phyloP scores from a whole-genome alignment of 2,329 filamentous ascomycete species.

The Apiospora aurea region DNA sequence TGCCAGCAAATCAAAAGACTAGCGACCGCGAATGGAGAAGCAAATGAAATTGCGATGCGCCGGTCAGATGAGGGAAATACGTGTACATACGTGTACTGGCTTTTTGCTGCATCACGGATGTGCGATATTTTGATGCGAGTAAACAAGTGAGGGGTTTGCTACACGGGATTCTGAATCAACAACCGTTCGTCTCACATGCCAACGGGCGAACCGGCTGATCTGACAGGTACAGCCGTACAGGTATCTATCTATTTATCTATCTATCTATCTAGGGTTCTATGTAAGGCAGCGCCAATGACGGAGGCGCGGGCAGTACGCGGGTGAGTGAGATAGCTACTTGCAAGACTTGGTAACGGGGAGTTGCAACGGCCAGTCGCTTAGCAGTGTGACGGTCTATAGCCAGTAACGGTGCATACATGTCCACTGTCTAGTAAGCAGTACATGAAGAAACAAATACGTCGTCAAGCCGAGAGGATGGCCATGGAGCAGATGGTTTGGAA shows the following conservation, averaged over 20 bases:
- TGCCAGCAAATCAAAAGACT: background rate
- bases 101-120: background rate
- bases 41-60: constrained; percentile 4
- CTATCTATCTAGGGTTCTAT: too few species aligned
- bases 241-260: too few species aligned
- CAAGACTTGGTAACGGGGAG: background rate
- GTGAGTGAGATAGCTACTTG: background rate
- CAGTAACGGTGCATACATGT: background rate
- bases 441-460: background rate
- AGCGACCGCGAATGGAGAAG: background rate
- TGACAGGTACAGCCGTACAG: background rate
- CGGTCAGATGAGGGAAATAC: background rate
- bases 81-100: too few species aligned
- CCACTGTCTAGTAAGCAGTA: background rate
- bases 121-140: too few species aligned
- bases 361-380: background rate
- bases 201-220: background rate
- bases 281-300: background rate
- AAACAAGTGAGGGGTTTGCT: background rate
- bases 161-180: background rate
- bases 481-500: background rate
- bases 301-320: too few species aligned
- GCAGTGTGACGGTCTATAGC: background rate
- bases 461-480: background rate
- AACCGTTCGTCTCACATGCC: constrained; percentile 7